Evolutionary conservation across 202 grass and related monocot genomes (phyloP), one percentile per base, ranked within the genome.

Genomic region (Alloteropsis angusta): DNA sequence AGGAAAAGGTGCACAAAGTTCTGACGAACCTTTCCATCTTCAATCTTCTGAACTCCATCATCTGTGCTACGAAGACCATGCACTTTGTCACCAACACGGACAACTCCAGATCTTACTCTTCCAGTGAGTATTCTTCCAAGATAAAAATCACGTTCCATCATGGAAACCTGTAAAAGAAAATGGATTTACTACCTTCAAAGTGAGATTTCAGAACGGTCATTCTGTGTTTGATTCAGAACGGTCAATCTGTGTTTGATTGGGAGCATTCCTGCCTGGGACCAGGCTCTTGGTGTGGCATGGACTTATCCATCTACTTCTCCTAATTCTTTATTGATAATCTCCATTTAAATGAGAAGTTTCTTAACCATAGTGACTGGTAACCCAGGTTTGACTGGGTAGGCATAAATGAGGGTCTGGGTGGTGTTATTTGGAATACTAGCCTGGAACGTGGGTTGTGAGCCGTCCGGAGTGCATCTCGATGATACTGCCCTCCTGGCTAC

Each of bases 71-170:
- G 88, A 86, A 98, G 84, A 75, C 85, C 89, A 76, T 98, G 89
- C 61, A 98, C 85, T 85, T 93, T 95, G 56, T 98, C 95, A 41
- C 95, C 95, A 82, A 95, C 83, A 74, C 76, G 89, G 57, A 98
- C 75, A 77, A 77, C 37, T 76, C 95, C 95, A 60, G 92, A 90
- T 45, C 73, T 88, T 85, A 98, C 89, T 47, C 96, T 92, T 43
- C 96, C 96, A 37, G 92, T 98, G 71, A 98, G 91, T 89, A 98
- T 95, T 76, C 96, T 75, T 61, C 96, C 96, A 61, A 98, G 90
- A 87, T 98, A 98, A 89, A 93, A 98, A 91, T 98, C 96, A 12
- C 87, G 87, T 67, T 98, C 96, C 96, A 98, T 98, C 96, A 98
- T 98, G 17, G 96, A 98, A 77, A 98, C 89, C 96, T 98, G 87